These are phyloP conservation scores for Erysimum cheiri DNA, from an alignment of 441 rosid species.

Conservation along the genomic window DNA sequence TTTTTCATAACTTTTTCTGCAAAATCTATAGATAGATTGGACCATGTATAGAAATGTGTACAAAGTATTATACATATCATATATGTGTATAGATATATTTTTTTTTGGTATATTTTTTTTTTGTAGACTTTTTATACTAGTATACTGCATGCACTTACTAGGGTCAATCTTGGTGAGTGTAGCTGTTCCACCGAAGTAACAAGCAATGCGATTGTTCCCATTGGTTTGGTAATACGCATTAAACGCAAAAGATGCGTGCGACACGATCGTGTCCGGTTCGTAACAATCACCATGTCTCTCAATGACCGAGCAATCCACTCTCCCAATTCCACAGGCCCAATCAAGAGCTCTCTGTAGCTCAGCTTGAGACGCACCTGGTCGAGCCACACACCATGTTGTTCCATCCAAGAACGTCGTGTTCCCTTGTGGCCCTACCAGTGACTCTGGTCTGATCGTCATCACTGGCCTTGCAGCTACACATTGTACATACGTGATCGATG, in stretches of 20 bases:
- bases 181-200: constrained; percentile 93
- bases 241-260: constrained; percentile 79
- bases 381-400: constrained; percentile 71
- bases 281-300: constrained; percentile 58
- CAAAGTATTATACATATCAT: too few species aligned
- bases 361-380: constrained; percentile 54
- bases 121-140: background rate
- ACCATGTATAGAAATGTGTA: background rate
- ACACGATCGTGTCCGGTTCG: constrained; percentile 62
- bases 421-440: constrained; percentile 72
- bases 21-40: background rate
- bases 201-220: constrained; percentile 86
- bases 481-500: background rate
- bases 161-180: constrained; percentile 60
- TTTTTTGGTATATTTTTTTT: too few species aligned
- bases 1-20: background rate
- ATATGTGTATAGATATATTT: background rate
- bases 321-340: constrained; percentile 77
- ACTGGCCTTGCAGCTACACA: constrained; percentile 47
- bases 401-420: constrained; percentile 84
- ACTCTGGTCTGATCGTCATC: constrained; percentile 54
- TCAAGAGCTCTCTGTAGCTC: constrained; percentile 69
- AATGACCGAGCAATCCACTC: constrained; percentile 61
- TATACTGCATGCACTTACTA: constrained; percentile 52
- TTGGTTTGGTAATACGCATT: constrained; percentile 68